Evolutionary conservation across 441 rosid species (phyloP), one percentile per base, ranked within the genome.

Genomic region (Aleurites moluccanus): DNA sequence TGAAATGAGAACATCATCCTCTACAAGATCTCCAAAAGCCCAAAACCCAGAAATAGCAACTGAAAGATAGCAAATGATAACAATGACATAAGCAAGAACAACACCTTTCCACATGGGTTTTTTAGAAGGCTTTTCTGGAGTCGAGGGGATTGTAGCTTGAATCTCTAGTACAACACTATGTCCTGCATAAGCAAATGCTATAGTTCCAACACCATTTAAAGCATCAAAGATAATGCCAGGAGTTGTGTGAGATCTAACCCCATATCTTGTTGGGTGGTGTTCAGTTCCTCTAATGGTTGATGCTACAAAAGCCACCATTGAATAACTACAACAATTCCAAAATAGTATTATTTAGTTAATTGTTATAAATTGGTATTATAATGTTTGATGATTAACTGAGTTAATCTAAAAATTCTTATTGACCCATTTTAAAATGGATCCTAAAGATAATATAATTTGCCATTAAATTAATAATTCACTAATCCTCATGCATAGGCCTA

Each of bases 71-170:
- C 97, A 94, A 14, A 92, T n/a, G 7, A 89, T 91, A 18, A 92
- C 92, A 0, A 88, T 66, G 0, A 87, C 30, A 79, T 89, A 90
- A 3, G 97, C 96, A 25, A 92, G 76, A 13, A 89, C 61, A 0
- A 85, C 96, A 42, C 97, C 96, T 80, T 44, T 88, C 96, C 96
- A 91, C 97, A 91, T 90, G 6, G 94, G 81, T 27, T 76, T 78
- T 78, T 93, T 90, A 0, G 96, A 90, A 49, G 98, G 97, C 57
- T 67, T 87, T 25, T 90, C 89, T 0, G 91, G 91, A 0, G 94
- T 84, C 0, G 97, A 90, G 68, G 93, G 94, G 20, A 92, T 89
- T 0, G 97, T 93, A 45, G 94, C 97, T 74, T 92, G 98, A 64
- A 93, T 92, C 85, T 93, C 97, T 70, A 90, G 56, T 20, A 86